Evolutionary conservation across 164 flowering plant genomes (phyloP).

Genomic region (Hamamelis virginiana): DNA sequence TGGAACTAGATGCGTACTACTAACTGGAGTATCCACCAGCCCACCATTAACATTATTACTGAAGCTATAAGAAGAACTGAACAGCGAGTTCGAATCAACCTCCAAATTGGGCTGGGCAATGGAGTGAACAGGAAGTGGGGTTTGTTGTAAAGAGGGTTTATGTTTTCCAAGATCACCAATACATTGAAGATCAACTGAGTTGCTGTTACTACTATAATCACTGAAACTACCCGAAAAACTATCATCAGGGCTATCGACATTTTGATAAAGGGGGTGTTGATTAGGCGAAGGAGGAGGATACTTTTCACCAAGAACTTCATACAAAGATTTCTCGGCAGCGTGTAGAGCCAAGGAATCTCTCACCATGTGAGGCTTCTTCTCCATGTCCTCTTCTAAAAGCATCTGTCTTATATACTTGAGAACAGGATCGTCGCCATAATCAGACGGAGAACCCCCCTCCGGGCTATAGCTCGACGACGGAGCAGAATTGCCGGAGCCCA

Average conservation of each 20-base stretch:
- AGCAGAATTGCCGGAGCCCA: conserved; percentile 4
- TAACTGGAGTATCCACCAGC: conserved; percentile 4
- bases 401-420: conserved; percentile 45
- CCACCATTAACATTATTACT: conserved; percentile 10
- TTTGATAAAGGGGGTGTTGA: conserved; percentile 14
- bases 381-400: conserved; percentile 59
- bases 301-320: conserved; percentile 39
- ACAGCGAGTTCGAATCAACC: conserved; percentile 3
- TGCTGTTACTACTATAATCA: conserved; percentile 25
- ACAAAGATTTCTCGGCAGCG: conserved; percentile 52
- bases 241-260: conserved; percentile 34
- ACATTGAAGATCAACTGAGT: conserved; percentile 17
- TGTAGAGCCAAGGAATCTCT: conserved; percentile 52
- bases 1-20: conserved; percentile 10
- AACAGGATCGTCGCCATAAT: conserved; percentile 43
- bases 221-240: conserved; percentile 19
- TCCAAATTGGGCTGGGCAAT: conserved; percentile 13
- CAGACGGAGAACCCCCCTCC: conserved; percentile 31
- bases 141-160: conserved; percentile 14
- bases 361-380: conserved; percentile 42
- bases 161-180: conserved; percentile 22
- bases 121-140: conserved; percentile 17
- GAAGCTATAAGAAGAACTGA: not conserved
- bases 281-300: conserved; percentile 32
- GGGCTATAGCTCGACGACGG: conserved; percentile 14